Percentiles rank a stretch among this genome's conserved stretches.
Conservation (phyloP, 192 early-diverging fungal species). For the Coemansia pectinata region DNA sequence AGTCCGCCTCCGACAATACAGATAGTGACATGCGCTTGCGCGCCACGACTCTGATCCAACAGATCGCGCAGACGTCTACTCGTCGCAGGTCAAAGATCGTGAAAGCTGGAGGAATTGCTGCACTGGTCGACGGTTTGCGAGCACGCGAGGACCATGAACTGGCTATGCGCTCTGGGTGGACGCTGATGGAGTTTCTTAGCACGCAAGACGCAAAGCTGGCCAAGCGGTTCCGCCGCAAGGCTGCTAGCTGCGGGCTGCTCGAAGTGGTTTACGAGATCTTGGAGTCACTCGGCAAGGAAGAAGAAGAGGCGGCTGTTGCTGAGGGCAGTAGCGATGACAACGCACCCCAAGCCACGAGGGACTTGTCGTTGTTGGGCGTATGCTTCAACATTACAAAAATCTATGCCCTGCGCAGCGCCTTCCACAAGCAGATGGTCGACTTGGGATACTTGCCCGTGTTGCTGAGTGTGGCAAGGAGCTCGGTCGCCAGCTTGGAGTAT, state of each 20-base stretch:
- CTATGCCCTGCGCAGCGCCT: conserved; percentile 29
- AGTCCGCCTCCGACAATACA: neutral
- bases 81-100: conserved; percentile 9
- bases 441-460: conserved; percentile 32
- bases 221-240: conserved; percentile 10
- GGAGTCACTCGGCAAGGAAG: neutral
- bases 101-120: conserved; percentile 15
- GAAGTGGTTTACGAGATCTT: conserved; percentile 13
- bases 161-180: conserved; percentile 11
- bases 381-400: conserved; percentile 18
- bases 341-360: neutral
- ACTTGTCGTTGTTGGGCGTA: conserved; percentile 13
- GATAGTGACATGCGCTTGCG: conserved; percentile 7
- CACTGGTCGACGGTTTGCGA: conserved; percentile 23
- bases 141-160: conserved; percentile 18
- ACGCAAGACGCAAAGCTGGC: conserved; percentile 7
- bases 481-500: conserved; percentile 22
- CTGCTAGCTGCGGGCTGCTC: conserved; percentile 22
- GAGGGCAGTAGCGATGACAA: neutral
- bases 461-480: conserved; percentile 27
- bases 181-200: conserved; percentile 25
- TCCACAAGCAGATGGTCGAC: conserved; percentile 29
- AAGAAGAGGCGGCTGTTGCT: neutral
- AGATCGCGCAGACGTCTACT: conserved; percentile 22
- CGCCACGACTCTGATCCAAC: conserved; percentile 14